These are phyloP conservation scores for Annulohypoxylon truncatum DNA, from an alignment of 2,329 filamentous ascomycete species.

Conservation along the genomic window DNA sequence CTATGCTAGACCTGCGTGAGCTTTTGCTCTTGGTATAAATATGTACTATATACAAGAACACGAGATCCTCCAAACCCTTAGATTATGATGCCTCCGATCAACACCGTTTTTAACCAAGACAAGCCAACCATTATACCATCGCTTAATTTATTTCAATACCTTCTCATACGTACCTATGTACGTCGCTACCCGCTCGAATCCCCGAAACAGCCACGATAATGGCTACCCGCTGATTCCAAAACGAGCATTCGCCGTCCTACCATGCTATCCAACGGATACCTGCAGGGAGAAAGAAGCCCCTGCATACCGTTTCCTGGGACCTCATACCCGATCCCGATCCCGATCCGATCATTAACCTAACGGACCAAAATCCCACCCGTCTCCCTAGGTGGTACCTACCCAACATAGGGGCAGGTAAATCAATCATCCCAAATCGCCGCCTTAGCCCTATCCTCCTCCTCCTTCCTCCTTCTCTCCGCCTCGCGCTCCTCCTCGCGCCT, in stretches of 20 bases:
- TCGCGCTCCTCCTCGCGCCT: slow-evolving; percentile 77
- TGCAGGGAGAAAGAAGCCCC: neutral
- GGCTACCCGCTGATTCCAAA: slow-evolving; percentile 4
- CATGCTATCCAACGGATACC: neutral
- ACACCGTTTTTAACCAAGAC: neutral
- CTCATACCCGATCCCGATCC: neutral
- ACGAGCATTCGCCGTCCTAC: neutral
- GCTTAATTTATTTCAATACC: neutral
- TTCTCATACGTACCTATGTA: neutral
- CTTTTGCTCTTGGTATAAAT: neutral
- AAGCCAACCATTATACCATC: neutral
- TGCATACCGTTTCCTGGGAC: neutral
- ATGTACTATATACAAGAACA: neutral
- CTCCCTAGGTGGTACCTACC: no score
- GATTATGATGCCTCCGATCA: neutral
- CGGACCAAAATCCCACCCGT: neutral
- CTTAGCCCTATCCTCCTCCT: slow-evolving; percentile 78
- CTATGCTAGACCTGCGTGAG: neutral
- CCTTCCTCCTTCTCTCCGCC: slow-evolving; percentile 67
- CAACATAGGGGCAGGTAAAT: no score
- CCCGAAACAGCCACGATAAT: neutral
- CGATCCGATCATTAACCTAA: neutral
- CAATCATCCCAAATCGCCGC: slow-evolving; percentile 87
- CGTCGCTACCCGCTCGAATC: neutral
- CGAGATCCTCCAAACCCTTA: neutral